Base-by-base conservation (phyloP, 2,329 filamentous ascomycete species). In the Apiospora sp. region DNA sequence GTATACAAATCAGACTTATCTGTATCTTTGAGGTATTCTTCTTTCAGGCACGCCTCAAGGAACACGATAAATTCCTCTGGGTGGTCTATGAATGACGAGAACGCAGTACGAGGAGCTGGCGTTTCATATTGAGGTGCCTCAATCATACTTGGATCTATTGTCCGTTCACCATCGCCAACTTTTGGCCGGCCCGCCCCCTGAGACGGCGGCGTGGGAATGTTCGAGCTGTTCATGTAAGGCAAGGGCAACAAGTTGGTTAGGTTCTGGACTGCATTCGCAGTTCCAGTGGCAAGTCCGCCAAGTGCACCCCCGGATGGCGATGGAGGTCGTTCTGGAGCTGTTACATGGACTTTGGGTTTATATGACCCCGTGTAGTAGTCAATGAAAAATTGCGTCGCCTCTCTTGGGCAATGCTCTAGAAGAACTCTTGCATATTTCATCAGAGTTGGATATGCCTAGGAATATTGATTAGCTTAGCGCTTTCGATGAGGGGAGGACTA, bases 51-150 rank as follows among this genome's bases (percentile, higher is more conserved):
- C 6, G 95, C 94, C 82, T 99, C 96, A 0, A 99, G 87, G 80
- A 99, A 99, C 22, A 91, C 86, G 74, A 98, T 96, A 77, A 99
- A 98, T 79, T 98, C 92, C 72, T 95, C 90, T 0, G 96, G 90
- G 79, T 98, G 95, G 78, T 98, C 96, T 73, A 99, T 95, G 79
- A 99, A 99, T 0, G 94, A 96, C 1, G 96, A 98, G 78, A 99
- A 99, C 0, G 96, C 96, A 1, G 92, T 95, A 74, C 96, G 88
- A 6, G 96, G 96, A 72, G 92, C 93, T 0, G 96, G 96, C 2
- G 93, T 87, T 6, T 90, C 91, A 82, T 99, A 99, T 75, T 90
- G 87, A 4, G 86, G 84, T 4, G 83, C 78, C 0, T 84, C 79
- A 43, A 82, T 78, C 69, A 86, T 81, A 64, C 91, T 81, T 74